phyloP scores from a whole-genome alignment of 495 filamentous ascomycete genomes.

The Penicillium cataractarum region DNA sequence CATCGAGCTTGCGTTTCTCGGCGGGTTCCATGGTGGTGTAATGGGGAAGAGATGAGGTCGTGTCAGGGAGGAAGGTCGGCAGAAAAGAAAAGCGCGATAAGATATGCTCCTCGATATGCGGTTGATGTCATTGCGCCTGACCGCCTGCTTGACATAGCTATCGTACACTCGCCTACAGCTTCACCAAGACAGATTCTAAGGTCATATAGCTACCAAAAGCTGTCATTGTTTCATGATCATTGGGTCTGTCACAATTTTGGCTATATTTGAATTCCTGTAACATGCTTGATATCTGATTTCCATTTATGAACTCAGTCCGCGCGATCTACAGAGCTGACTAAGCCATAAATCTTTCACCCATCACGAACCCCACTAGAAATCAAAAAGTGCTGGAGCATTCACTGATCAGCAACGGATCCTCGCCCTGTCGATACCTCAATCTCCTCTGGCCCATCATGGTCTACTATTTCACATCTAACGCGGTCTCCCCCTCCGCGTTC shows the following conservation, averaged over 20 bases:
- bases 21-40: slow-evolving; percentile 14
- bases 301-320: background rate
- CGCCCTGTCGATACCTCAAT: slow-evolving; percentile 1
- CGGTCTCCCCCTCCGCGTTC: slow-evolving; percentile 73
- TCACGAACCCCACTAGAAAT: background rate
- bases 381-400: background rate
- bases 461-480: slow-evolving; percentile 90
- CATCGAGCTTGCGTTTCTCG: slow-evolving; percentile 25
- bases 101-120: background rate
- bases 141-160: background rate
- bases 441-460: slow-evolving; percentile 69
- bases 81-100: slow-evolving; percentile 2
- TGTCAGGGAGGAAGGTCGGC: slow-evolving; percentile 2
- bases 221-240: no score
- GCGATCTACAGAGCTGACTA: slow-evolving; percentile 11
- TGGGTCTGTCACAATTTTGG: no score
- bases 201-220: no score
- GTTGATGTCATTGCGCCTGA: slow-evolving; percentile 7
- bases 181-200: no score
- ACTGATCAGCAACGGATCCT: background rate
- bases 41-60: background rate
- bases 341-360: slow-evolving; percentile 4
- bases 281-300: background rate
- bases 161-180: no score
- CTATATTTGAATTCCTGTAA: no score